Percentiles rank a stretch among this genome's conserved stretches.
Evolutionary conservation across 2,329 filamentous ascomycete species (phyloP).

Genomic region (Sporothrix variecibatus): DNA sequence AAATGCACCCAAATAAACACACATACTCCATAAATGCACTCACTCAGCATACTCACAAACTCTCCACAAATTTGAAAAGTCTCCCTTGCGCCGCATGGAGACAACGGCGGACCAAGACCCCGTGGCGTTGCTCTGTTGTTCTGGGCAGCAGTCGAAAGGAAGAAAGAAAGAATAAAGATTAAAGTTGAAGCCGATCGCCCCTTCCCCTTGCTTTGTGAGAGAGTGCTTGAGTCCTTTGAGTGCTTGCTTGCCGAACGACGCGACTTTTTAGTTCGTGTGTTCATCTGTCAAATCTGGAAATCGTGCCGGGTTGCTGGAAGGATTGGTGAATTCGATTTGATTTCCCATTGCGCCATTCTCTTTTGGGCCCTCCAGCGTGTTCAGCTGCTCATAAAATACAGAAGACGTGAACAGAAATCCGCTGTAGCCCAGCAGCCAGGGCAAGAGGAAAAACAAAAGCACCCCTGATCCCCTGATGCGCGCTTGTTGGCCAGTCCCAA

Average conservation of each 20-base stretch:
- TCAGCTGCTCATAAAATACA: too few relatives aligned
- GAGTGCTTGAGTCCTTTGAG: background rate
- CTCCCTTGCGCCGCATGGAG: background rate
- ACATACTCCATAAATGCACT: background rate
- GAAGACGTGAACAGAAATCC: too few relatives aligned
- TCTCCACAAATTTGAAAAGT: background rate
- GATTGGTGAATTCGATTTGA: background rate
- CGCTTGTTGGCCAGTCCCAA: constrained; percentile 4
- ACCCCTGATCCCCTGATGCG: constrained; percentile 11
- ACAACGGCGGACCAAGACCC: background rate
- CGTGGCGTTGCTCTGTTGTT: background rate
- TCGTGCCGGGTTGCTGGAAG: background rate
- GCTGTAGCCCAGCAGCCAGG: background rate
- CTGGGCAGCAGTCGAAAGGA: background rate
- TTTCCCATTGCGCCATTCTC: background rate
- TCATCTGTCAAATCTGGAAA: background rate
- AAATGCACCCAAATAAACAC: background rate
- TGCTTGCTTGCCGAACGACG: background rate
- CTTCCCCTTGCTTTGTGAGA: background rate
- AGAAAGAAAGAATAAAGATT: background rate
- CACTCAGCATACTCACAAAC: constrained; percentile 2
- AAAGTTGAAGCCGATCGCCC: background rate
- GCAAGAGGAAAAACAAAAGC: background rate
- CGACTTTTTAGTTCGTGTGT: background rate
- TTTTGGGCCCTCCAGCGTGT: background rate